Percentiles rank a stretch among this genome's conserved stretches.
These are phyloP conservation scores for Bothriochloa decipiens DNA, from an alignment of 176 grass and related monocot species.

Conservation along the genomic window DNA sequence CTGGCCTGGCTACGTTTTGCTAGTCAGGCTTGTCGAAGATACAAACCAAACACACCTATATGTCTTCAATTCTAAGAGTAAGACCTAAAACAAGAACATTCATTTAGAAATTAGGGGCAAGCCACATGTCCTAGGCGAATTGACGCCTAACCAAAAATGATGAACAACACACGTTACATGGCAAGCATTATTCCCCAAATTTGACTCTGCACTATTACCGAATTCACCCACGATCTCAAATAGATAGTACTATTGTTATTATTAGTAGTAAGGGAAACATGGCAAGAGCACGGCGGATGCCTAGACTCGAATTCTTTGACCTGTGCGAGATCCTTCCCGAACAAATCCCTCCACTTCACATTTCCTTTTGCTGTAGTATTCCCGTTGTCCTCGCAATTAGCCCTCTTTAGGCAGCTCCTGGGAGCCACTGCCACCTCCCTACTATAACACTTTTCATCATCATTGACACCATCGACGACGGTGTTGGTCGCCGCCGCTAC, in stretches of 20 bases:
- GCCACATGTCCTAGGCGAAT: constrained; percentile 28
- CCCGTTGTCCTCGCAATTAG: constrained; percentile 6
- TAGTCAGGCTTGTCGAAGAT: no score
- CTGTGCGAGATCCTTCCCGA: constrained; percentile 72
- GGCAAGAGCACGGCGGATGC: constrained; percentile 30
- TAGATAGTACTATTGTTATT: not conserved
- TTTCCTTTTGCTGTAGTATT: constrained; percentile 52
- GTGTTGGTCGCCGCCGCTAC: not conserved
- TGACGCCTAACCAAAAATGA: constrained; percentile 18
- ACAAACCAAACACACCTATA: no score
- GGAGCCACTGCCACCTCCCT: constrained; percentile 23
- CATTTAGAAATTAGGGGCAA: constrained; percentile 26
- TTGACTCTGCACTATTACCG: not conserved
- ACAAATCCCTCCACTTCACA: constrained; percentile 74
- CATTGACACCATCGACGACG: not conserved
- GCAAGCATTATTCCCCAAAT: constrained; percentile 8
- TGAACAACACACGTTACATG: constrained; percentile 25
- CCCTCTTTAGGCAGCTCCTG: constrained; percentile 69
- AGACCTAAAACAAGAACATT: constrained; percentile 34
- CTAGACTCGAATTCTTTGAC: constrained; percentile 64
- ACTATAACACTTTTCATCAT: constrained; percentile 7
- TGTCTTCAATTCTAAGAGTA: not conserved
- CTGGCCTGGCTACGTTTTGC: no score
- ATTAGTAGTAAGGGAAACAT: not conserved
- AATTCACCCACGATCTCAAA: constrained; percentile 26